Percentiles rank a stretch among this genome's conserved stretches.
Conservation (phyloP, 106 monocot genomes). For the Hemerocallis citrina region DNA sequence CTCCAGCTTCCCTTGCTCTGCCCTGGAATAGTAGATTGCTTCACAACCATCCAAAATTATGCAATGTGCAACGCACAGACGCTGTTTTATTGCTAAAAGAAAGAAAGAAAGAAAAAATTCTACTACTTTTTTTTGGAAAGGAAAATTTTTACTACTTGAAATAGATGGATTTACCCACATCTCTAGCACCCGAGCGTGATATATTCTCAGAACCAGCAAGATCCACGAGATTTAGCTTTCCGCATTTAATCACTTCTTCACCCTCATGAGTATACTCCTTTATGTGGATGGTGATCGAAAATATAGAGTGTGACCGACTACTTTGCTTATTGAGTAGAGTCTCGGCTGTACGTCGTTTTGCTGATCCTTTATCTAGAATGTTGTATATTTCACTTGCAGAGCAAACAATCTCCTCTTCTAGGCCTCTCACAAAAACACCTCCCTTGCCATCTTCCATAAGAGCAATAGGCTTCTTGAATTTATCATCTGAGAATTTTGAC, state of each 20-base stretch:
- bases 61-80: neutral
- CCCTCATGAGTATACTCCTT: constrained; percentile 92
- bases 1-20: constrained; percentile 97
- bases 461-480: constrained; percentile 59
- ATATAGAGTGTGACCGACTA: constrained; percentile 92
- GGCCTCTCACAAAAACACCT: constrained; percentile 54
- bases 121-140: no score
- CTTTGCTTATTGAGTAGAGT: constrained; percentile 97
- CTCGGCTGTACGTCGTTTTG: constrained; percentile 92
- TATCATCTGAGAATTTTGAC: constrained; percentile 54
- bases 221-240: constrained; percentile 98
- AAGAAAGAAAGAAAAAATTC: neutral
- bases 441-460: constrained; percentile 83
- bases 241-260: constrained; percentile 96
- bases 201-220: constrained; percentile 99
- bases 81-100: neutral
- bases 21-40: constrained; percentile 41
- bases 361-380: constrained; percentile 87
- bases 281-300: constrained; percentile 94
- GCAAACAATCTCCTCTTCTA: constrained; percentile 67
- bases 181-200: constrained; percentile 91
- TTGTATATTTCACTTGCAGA: constrained; percentile 88
- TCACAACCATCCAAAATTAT: neutral
- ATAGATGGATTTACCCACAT: constrained; percentile 45
- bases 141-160: constrained; percentile 4